These are phyloP conservation scores for Xylariaceae sp. DNA, from an alignment of 2,329 filamentous ascomycete species.

Conservation along the genomic window DNA sequence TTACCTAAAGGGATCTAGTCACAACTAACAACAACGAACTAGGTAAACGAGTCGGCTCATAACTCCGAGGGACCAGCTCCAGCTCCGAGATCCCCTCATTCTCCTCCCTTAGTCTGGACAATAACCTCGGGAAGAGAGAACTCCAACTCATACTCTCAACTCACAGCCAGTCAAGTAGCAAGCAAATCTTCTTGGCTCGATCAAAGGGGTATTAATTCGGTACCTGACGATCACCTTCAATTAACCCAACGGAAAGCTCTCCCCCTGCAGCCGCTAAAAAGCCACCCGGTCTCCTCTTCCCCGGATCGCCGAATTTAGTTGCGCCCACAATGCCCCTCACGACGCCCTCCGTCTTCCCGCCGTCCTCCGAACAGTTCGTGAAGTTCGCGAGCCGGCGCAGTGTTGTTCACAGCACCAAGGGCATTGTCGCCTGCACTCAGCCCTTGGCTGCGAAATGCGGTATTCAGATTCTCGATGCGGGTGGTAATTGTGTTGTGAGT, in stretches of 20 bases:
- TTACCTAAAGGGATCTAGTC: too few relatives aligned
- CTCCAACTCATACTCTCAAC: too few relatives aligned
- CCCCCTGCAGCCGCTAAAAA: background rate
- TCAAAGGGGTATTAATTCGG: background rate
- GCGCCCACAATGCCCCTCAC: constrained; percentile 42
- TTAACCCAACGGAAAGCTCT: too few relatives aligned
- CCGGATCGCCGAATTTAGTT: background rate
- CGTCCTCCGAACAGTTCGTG: constrained; percentile 46
- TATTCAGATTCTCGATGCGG: constrained; percentile 74
- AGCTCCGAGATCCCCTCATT: too few relatives aligned
- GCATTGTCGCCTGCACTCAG: constrained; percentile 86
- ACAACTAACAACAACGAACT: too few relatives aligned
- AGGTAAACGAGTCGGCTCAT: too few relatives aligned
- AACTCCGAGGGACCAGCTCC: too few relatives aligned
- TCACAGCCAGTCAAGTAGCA: too few relatives aligned
- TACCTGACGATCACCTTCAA: background rate
- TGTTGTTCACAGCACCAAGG: constrained; percentile 87
- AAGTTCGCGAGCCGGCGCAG: constrained; percentile 77
- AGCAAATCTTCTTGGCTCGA: background rate
- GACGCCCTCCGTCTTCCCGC: constrained; percentile 43
- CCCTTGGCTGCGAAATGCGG: constrained; percentile 86
- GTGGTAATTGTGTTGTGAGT: constrained; percentile 88
- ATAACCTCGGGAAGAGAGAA: too few relatives aligned
- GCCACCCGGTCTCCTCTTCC: background rate
- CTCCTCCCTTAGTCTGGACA: too few relatives aligned